phyloP scores from a whole-genome alignment of 163 green algal species.

The Chlamydomonas reinhardtii region DNA sequence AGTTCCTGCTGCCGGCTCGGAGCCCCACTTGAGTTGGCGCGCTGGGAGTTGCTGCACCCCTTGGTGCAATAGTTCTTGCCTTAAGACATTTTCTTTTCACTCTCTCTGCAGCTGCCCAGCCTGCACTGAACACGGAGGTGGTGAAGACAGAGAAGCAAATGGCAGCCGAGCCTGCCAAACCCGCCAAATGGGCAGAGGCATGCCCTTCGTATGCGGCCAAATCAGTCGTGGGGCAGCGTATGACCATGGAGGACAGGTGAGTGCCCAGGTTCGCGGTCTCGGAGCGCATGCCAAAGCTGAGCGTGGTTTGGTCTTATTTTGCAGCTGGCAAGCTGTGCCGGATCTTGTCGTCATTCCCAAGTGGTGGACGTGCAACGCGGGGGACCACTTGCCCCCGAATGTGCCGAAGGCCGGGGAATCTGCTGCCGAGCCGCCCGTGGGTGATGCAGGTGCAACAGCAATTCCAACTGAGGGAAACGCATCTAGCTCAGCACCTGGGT shows the following conservation, averaged over 20 bases:
- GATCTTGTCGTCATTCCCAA: slow-evolving; percentile 36
- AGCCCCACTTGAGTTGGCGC: too few relatives aligned
- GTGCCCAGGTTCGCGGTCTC: background rate
- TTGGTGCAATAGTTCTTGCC: too few relatives aligned
- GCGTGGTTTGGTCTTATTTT: background rate
- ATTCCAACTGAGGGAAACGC: too few relatives aligned
- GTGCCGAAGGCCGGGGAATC: background rate
- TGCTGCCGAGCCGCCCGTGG: background rate
- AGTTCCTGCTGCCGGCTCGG: too few relatives aligned
- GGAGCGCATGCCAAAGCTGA: background rate
- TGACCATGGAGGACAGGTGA: slow-evolving; percentile 50
- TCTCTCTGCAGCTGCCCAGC: too few relatives aligned
- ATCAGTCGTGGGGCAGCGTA: slow-evolving; percentile 42
- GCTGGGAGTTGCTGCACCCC: too few relatives aligned
- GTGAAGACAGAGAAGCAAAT: too few relatives aligned
- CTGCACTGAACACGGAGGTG: too few relatives aligned
- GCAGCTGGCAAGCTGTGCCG: slow-evolving; percentile 46
- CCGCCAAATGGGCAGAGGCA: slow-evolving; percentile 1
- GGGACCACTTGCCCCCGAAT: slow-evolving; percentile 20
- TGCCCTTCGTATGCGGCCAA: slow-evolving; percentile 48
- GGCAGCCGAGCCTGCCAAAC: background rate
- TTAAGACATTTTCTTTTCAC: too few relatives aligned
- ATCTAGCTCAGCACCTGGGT: too few relatives aligned
- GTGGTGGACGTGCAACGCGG: slow-evolving; percentile 41
- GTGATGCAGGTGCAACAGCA: background rate